phyloP scores from a whole-genome alignment of 257 asterid genomes.

The Fraxinus americana region DNA sequence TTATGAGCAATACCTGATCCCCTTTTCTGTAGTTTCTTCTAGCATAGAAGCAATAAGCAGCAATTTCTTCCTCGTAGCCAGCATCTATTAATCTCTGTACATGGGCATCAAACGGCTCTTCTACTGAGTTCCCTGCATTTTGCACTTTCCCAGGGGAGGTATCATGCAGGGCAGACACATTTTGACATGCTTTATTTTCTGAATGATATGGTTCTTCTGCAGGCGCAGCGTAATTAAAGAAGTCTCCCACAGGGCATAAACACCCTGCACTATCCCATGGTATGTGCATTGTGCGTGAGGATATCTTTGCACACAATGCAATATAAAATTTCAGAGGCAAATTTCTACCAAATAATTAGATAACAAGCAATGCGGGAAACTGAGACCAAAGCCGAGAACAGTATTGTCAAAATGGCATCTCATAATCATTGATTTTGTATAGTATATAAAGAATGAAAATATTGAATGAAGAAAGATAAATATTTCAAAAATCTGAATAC shows the following conservation, averaged over 20 bases:
- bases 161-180: constrained; percentile 11
- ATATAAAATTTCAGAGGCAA: not conserved
- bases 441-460: not conserved
- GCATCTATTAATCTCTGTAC: constrained; percentile 69
- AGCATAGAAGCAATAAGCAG: constrained; percentile 79
- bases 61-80: constrained; percentile 57
- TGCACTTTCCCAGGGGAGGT: constrained; percentile 30
- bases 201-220: constrained; percentile 46
- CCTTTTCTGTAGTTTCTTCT: constrained; percentile 68
- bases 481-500: not conserved
- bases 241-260: constrained; percentile 93
- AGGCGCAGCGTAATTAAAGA: constrained; percentile 87
- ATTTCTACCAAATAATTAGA: constrained; percentile 1
- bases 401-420: not conserved
- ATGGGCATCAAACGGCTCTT: constrained; percentile 29
- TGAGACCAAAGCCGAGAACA: not conserved
- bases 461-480: not conserved
- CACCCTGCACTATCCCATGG: constrained; percentile 91
- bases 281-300: constrained; percentile 93
- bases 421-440: not conserved
- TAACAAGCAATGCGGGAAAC: not conserved
- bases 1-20: constrained; percentile 67
- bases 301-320: constrained; percentile 53
- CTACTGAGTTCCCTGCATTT: constrained; percentile 12
- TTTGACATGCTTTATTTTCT: constrained; percentile 26